These are phyloP conservation scores for Aspergillus sp. DNA, from an alignment of 2,329 filamentous ascomycete species.

Conservation along the genomic window DNA sequence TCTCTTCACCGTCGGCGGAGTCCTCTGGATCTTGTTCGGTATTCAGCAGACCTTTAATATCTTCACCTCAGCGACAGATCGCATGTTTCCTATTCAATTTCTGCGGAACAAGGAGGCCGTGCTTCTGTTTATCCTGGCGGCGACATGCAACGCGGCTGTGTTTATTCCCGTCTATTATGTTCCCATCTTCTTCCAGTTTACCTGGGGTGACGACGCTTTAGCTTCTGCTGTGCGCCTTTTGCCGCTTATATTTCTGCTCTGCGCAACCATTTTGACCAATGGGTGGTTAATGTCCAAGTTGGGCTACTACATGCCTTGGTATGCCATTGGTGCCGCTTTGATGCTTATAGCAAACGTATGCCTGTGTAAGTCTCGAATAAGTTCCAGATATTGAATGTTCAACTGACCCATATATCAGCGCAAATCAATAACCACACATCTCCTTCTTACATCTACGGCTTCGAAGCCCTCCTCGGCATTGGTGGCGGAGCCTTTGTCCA, in stretches of 20 bases:
- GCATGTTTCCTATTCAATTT: constrained; percentile 47
- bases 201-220: constrained; percentile 33
- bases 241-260: constrained; percentile 23
- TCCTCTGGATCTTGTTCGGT: constrained; percentile 39
- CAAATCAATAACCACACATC: constrained; percentile 1
- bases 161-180: constrained; percentile 46
- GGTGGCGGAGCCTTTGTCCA: constrained; percentile 15
- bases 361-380: constrained; percentile 7
- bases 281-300: constrained; percentile 14
- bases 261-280: constrained; percentile 14
- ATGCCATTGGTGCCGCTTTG: constrained; percentile 14
- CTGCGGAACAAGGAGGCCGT: constrained; percentile 32
- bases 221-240: constrained; percentile 25
- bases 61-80: constrained; percentile 37
- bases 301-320: constrained; percentile 20
- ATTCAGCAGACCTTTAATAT: constrained; percentile 42
- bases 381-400: not conserved
- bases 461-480: constrained; percentile 11
- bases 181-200: constrained; percentile 51
- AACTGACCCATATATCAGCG: not conserved
- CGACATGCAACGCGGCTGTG: constrained; percentile 28
- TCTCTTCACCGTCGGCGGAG: constrained; percentile 30
- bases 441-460: constrained; percentile 9
- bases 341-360: constrained; percentile 8
- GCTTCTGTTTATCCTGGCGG: constrained; percentile 37